Evolutionary conservation across 495 filamentous ascomycete genomes (phyloP).

Genomic region (Annulohypoxylon bovei): DNA sequence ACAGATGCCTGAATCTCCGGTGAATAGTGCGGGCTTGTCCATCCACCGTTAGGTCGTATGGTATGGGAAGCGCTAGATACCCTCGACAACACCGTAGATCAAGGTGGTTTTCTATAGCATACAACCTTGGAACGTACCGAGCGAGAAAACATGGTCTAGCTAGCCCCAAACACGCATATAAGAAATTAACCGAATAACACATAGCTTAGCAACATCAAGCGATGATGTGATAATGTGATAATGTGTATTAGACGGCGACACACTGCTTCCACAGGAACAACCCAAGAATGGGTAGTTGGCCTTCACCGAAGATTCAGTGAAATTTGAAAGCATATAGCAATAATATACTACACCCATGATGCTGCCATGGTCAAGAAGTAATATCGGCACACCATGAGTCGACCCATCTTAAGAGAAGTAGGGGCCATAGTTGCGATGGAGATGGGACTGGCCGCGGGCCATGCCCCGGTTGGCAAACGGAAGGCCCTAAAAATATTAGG

Average conservation of each 20-base stretch:
- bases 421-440: conserved; percentile 27
- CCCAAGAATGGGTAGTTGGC: not conserved
- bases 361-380: not conserved
- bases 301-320: conserved; percentile 28
- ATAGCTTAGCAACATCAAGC: conserved; percentile 8
- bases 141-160: not conserved
- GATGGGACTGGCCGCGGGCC: conserved; percentile 35
- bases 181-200: conserved; percentile 1
- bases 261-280: not conserved
- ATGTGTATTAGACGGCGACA: not conserved
- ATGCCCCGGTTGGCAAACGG: conserved; percentile 29
- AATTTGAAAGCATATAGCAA: conserved; percentile 17
- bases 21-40: conserved; percentile 7
- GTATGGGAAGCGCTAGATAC: conserved; percentile 7
- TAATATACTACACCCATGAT: conserved; percentile 4
- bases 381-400: conserved; percentile 28
- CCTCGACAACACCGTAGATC: conserved; percentile 1
- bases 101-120: conserved; percentile 8
- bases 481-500: conserved; percentile 19
- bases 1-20: conserved; percentile 10
- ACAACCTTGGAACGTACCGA: conserved; percentile 16
- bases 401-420: conserved; percentile 16
- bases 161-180: not conserved
- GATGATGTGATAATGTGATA: not conserved
- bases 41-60: conserved; percentile 10